Percentiles rank a stretch among this genome's conserved stretches.
These are phyloP conservation scores for Blastobotrys indianensis DNA, from an alignment of 1,139 yeast species.

Conservation along the genomic window DNA sequence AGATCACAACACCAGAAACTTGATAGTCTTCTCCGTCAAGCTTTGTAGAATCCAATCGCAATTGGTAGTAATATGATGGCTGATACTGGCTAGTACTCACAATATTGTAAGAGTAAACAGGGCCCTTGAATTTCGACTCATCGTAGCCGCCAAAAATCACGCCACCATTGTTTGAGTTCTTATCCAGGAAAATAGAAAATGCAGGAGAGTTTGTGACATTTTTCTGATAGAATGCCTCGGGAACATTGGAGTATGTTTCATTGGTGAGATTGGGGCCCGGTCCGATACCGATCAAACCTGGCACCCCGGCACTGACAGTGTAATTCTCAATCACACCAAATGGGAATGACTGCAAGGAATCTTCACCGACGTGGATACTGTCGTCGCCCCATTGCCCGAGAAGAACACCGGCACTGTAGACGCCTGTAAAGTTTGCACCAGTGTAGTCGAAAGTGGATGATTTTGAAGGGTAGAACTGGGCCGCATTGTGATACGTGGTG, in stretches of 20 bases:
- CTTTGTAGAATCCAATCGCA: slow-evolving; percentile 21
- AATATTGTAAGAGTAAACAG: slow-evolving; percentile 27
- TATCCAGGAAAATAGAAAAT: slow-evolving; percentile 43
- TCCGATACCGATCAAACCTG: slow-evolving; percentile 33
- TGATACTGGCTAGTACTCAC: slow-evolving; percentile 10
- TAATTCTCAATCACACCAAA: slow-evolving; percentile 40
- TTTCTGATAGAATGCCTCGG: slow-evolving; percentile 47
- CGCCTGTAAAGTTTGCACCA: slow-evolving; percentile 35
- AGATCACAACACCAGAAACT: slow-evolving; percentile 37
- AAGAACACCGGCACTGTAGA: slow-evolving; percentile 64
- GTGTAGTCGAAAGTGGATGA: slow-evolving; percentile 21
- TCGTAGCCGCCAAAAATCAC: slow-evolving; percentile 58
- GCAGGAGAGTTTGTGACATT: slow-evolving; percentile 50
- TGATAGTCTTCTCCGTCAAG: slow-evolving; percentile 21
- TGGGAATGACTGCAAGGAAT: slow-evolving; percentile 42
- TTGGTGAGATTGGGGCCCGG: slow-evolving; percentile 28
- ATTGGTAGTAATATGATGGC: slow-evolving; percentile 22
- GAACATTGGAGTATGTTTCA: slow-evolving; percentile 49
- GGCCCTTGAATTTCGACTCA: slow-evolving; percentile 38
- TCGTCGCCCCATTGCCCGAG: slow-evolving; percentile 64
- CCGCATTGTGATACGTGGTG: slow-evolving; percentile 24
- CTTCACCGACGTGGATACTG: slow-evolving; percentile 40
- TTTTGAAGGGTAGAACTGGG: slow-evolving; percentile 33
- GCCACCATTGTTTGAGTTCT: slow-evolving; percentile 39
- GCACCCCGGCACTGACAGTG: slow-evolving; percentile 30